Base-by-base conservation (phyloP, 2,329 filamentous ascomycete genomes). In the Alternaria longipes region DNA sequence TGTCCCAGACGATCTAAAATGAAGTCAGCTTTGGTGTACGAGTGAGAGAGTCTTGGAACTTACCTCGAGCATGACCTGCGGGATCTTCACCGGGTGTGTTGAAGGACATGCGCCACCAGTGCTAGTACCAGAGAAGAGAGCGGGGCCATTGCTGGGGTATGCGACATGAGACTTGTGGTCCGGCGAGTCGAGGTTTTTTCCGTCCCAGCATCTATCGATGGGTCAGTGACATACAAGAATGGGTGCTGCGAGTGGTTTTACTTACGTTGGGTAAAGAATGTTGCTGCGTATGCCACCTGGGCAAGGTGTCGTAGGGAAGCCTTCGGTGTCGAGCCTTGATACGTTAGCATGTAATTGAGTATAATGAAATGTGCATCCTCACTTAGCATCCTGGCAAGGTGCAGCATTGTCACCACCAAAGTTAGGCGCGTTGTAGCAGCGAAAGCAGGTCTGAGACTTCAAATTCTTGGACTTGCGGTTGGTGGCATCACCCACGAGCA, bases 101-200 rank as follows among this genome's bases (percentile, higher is more conserved):
- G 78, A 70, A 0, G 81, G 81, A 60, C 81, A 83, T 12, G 71
- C 63, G 14, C 81, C 81, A 22, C 70, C 71, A 3, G 64, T 64
- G 30, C 65, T 64, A 46, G 63, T 65, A 51, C 65, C 67, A 32
- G 68, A 65, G 59, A 74, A 74, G 0, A 54, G 8, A 12, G 67
- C 64, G 12, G 72, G 71, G 1, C 72, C 73, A 20, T 63, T 73
- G 26, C 65, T 72, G 1, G 81, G 81, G 56, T 82, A 83, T 7
- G 81, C 75, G 14, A 82, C 79, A 65, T 83, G 87, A 62, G 81
- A 81, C 76, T 83, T 84, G 81, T 89, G 87, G 30, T 63, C 62
- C 3, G 62, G 62, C 3, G 59, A 62, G 74, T 89, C 83, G 6
- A 82, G 61, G 68, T 84, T 83, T 65, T 77, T 78, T 62, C 82